Evolutionary conservation across 257 asterid species (phyloP), one percentile per base, ranked within the genome.

Genomic region (Anisodus acutangulus): DNA sequence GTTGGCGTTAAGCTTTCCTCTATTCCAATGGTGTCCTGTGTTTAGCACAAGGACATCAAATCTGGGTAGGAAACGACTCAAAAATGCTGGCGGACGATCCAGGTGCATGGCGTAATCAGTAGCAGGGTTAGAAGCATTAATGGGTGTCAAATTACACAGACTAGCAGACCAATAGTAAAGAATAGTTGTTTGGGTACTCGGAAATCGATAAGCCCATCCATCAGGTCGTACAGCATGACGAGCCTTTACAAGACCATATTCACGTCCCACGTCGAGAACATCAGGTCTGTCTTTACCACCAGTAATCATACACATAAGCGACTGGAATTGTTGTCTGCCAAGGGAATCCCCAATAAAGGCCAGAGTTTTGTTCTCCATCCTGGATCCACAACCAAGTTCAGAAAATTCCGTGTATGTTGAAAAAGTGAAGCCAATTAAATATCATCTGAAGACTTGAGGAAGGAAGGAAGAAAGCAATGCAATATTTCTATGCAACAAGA

Each of bases 141-240:
- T 88, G 70, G 97, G 98, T 91, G 93, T 90, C 82, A 95, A 87
- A 85, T 90, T 97, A 68, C 94, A 91, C 16, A 95, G 98, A 83
- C 97, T 95, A 63, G 99, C 98, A 13, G 99, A 95, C 99, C 99
- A 95, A 68, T 95, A 95, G 88, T 93, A 95, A 78, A 94, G 96
- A 86, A 95, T 85, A 49, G 99, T 94, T 67, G 97, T 94, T 86
- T 95, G 94, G 86, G 97, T 90, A 53, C 79, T 88, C 9, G 94
- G 95, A 83, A 95, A 93, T 31, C 93, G 89, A 81, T 95, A 95
- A 69, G 95, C 99, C 99, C 98, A 95, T 81, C 99, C 99, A 86
- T 95, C 98, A 16, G 99, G 98, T 62, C 98, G 90, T 68, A 74
- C 83, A 35, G 99, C 94, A 70, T 93, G 94, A 82, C 87, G 97